These are phyloP conservation scores for Pneumocystis canis DNA, from an alignment of 1,139 yeast genomes.

Conservation along the genomic window DNA sequence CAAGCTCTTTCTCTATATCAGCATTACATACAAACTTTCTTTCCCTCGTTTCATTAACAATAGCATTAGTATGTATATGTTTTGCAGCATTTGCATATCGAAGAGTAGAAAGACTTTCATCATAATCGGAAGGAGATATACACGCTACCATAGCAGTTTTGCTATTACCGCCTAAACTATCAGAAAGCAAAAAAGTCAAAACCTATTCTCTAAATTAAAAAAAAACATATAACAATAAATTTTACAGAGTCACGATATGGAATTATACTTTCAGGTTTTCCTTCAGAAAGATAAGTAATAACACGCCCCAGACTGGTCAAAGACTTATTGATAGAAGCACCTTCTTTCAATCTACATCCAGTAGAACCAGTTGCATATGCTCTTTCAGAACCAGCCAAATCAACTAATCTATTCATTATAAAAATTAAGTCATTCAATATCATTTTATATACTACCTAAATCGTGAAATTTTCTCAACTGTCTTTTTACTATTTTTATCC, in stretches of 20 bases:
- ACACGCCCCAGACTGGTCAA: conserved; percentile 65
- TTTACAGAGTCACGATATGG: conserved; percentile 58
- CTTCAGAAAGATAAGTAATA: conserved; percentile 42
- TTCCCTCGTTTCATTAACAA: conserved; percentile 15
- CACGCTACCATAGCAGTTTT: conserved; percentile 67
- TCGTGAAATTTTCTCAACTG: conserved; percentile 28
- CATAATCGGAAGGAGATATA: conserved; percentile 51
- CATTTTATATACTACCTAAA: neutral
- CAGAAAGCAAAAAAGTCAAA: conserved; percentile 1
- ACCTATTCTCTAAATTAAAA: neutral
- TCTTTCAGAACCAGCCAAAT: conserved; percentile 71
- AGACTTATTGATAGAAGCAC: conserved; percentile 59
- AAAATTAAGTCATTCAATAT: too few relatives aligned
- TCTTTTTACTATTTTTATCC: conserved; percentile 27
- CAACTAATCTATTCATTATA: conserved; percentile 37
- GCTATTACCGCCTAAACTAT: neutral
- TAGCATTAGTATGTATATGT: conserved; percentile 34
- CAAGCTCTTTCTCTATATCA: neutral
- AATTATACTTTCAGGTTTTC: conserved; percentile 24
- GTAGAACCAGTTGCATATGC: conserved; percentile 47
- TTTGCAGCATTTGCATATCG: conserved; percentile 66
- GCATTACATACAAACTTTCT: neutral
- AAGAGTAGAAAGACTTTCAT: conserved; percentile 58
- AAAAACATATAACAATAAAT: neutral
- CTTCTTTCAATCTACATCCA: conserved; percentile 57